phyloP scores from a whole-genome alignment of 2,329 filamentous ascomycete genomes.

The Botrytis deweyae region DNA sequence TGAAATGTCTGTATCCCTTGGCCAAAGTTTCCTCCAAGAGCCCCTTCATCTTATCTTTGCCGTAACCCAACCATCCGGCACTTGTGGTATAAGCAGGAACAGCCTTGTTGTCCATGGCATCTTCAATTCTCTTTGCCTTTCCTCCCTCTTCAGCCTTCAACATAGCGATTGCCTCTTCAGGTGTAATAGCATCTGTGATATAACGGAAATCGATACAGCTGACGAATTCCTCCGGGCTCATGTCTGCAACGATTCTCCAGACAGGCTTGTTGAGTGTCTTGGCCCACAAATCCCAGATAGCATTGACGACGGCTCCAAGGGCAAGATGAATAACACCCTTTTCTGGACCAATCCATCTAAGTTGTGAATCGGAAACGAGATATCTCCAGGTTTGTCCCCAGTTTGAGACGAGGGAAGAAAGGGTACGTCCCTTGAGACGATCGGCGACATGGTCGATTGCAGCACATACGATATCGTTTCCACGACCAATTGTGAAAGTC shows the following conservation, averaged over 20 bases:
- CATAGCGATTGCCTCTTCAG: constrained; percentile 74
- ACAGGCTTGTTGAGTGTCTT: constrained; percentile 84
- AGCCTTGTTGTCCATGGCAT: constrained; percentile 70
- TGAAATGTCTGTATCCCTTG: constrained; percentile 82
- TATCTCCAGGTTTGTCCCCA: constrained; percentile 90
- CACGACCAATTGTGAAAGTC: constrained; percentile 81
- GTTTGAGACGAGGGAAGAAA: constrained; percentile 73
- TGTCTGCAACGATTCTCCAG: constrained; percentile 86
- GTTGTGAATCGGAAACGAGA: constrained; percentile 85
- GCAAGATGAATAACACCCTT: constrained; percentile 94
- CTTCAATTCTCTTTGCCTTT: constrained; percentile 68
- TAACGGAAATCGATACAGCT: constrained; percentile 91
- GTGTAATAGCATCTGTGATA: constrained; percentile 89
- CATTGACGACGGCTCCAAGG: constrained; percentile 84
- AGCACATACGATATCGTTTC: constrained; percentile 88
- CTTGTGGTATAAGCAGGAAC: constrained; percentile 90
- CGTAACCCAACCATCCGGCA: constrained; percentile 90
- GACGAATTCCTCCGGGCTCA: constrained; percentile 85
- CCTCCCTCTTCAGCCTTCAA: constrained; percentile 63
- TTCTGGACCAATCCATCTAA: constrained; percentile 91
- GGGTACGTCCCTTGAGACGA: constrained; percentile 71
- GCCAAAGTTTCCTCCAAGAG: constrained; percentile 71
- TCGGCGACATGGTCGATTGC: constrained; percentile 78
- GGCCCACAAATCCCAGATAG: constrained; percentile 94
- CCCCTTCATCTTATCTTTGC: constrained; percentile 79